These are phyloP conservation scores for Diaporthe velutina DNA, from an alignment of 2,329 filamentous ascomycete genomes.

Conservation along the genomic window DNA sequence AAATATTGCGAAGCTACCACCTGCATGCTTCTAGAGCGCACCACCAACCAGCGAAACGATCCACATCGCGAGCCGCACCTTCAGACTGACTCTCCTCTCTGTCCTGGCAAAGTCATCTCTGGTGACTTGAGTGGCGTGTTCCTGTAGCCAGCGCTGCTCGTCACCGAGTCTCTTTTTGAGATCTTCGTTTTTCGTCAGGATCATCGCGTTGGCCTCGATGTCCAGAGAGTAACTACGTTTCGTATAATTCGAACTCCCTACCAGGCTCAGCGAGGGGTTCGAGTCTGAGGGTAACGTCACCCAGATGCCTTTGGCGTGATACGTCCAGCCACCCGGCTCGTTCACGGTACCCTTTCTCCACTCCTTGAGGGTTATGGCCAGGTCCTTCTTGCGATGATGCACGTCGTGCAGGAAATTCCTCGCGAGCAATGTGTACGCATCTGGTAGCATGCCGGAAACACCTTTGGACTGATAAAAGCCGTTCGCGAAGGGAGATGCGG, in stretches of 20 bases:
- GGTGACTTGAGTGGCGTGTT: constrained; percentile 77
- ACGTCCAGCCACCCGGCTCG: constrained; percentile 90
- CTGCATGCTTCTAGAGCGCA: constrained; percentile 71
- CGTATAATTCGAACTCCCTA: constrained; percentile 96
- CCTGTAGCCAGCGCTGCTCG: constrained; percentile 85
- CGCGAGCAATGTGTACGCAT: constrained; percentile 91
- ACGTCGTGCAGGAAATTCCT: constrained; percentile 80
- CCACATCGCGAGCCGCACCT: constrained; percentile 93
- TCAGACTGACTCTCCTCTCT: constrained; percentile 86
- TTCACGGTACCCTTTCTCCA: constrained; percentile 89
- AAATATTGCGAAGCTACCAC: neutral
- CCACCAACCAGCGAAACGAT: constrained; percentile 88
- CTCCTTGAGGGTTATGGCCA: constrained; percentile 81
- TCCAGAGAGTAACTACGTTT: constrained; percentile 93
- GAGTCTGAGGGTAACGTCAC: constrained; percentile 77
- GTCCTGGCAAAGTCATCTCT: constrained; percentile 83
- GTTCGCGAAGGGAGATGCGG: constrained; percentile 92
- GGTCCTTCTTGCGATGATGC: constrained; percentile 58
- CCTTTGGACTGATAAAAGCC: constrained; percentile 93
- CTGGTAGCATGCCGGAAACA: constrained; percentile 89
- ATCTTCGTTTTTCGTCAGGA: constrained; percentile 82
- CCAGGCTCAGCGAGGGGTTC: constrained; percentile 81
- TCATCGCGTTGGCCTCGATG: constrained; percentile 87
- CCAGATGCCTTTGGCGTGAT: constrained; percentile 98
- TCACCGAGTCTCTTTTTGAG: constrained; percentile 80